Conservation (phyloP, 768 basidiomycete species). For the Boletus pseudo-olivaceus region DNA sequence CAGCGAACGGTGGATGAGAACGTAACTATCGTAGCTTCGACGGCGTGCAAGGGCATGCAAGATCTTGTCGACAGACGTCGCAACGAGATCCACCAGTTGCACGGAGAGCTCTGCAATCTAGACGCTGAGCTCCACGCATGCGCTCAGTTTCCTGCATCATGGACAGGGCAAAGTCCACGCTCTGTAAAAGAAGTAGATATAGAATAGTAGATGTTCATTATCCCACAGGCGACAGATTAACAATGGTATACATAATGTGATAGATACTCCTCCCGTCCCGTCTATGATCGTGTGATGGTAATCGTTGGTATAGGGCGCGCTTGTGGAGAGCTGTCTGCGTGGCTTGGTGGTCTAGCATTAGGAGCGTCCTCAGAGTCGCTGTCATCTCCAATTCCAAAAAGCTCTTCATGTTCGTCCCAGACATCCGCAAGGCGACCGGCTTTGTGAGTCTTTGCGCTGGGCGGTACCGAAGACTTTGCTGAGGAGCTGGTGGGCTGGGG, state of each 20-base stretch:
- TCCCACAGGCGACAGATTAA: constrained; percentile 4
- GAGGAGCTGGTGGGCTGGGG: constrained; percentile 10
- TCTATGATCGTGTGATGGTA: constrained; percentile 24
- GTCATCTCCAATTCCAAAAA: constrained; percentile 65
- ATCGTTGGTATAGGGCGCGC: constrained; percentile 25
- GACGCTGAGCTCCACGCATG: constrained; percentile 31
- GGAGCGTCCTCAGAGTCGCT: constrained; percentile 50
- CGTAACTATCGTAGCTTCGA: constrained; percentile 49
- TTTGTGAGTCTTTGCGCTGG: constrained; percentile 31
- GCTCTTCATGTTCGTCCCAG: constrained; percentile 77
- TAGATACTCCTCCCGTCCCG: constrained; percentile 16
- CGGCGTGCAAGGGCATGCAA: constrained; percentile 45
- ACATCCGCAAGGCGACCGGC: constrained; percentile 50
- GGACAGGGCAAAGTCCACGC: background rate
- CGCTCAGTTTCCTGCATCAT: constrained; percentile 6
- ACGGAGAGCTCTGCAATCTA: constrained; percentile 41
- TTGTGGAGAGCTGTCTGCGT: constrained; percentile 1
- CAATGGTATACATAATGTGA: constrained; percentile 27
- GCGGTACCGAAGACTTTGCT: constrained; percentile 17
- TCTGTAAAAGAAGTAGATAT: constrained; percentile 1
- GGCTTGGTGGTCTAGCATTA: constrained; percentile 6
- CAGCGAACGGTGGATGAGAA: constrained; percentile 47
- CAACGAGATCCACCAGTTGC: constrained; percentile 42
- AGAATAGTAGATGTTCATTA: constrained; percentile 17
- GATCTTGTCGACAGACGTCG: constrained; percentile 40